phyloP scores from a whole-genome alignment of 2,329 filamentous ascomycete species.

The Cordyceps fumosorosea region DNA sequence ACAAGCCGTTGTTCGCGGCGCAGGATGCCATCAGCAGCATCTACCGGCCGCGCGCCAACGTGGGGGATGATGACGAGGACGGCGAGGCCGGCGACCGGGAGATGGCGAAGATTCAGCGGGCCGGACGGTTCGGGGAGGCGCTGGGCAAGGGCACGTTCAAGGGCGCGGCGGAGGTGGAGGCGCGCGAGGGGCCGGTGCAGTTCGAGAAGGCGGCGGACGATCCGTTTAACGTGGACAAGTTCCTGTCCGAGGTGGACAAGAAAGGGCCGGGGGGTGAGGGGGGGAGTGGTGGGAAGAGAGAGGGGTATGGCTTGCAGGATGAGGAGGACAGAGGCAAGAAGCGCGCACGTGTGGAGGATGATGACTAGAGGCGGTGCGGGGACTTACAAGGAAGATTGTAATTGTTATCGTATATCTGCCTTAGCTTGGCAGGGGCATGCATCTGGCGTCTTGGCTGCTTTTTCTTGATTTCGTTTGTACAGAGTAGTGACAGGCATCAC shows the following conservation, averaged over 20 bases:
- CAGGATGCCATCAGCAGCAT: conserved; percentile 93
- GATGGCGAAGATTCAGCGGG: conserved; percentile 82
- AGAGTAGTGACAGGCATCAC: neutral
- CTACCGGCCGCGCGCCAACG: conserved; percentile 72
- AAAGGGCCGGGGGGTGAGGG: conserved; percentile 32
- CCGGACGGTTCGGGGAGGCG: conserved; percentile 76
- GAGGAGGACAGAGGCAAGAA: conserved; percentile 57
- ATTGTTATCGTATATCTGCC: neutral
- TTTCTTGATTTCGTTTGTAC: neutral
- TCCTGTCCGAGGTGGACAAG: conserved; percentile 74
- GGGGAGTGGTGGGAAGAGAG: conserved; percentile 46
- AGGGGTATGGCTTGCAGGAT: conserved; percentile 71
- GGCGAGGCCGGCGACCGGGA: conserved; percentile 74
- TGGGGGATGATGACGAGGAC: conserved; percentile 70
- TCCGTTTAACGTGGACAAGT: conserved; percentile 90
- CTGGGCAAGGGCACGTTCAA: conserved; percentile 88
- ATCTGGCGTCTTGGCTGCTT: conserved; percentile 3
- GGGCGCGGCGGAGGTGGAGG: conserved; percentile 75
- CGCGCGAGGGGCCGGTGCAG: conserved; percentile 84
- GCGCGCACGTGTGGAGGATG: conserved; percentile 68
- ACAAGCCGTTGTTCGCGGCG: conserved; percentile 93
- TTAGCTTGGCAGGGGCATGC: neutral
- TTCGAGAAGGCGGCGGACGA: conserved; percentile 86
- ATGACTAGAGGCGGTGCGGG: conserved; percentile 13
- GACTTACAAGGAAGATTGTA: neutral